Evolutionary conservation across 1,284 basidiomycete genomes (phyloP), one percentile per base, ranked within the genome.

Genomic region (Leccinum cinnamomeum): DNA sequence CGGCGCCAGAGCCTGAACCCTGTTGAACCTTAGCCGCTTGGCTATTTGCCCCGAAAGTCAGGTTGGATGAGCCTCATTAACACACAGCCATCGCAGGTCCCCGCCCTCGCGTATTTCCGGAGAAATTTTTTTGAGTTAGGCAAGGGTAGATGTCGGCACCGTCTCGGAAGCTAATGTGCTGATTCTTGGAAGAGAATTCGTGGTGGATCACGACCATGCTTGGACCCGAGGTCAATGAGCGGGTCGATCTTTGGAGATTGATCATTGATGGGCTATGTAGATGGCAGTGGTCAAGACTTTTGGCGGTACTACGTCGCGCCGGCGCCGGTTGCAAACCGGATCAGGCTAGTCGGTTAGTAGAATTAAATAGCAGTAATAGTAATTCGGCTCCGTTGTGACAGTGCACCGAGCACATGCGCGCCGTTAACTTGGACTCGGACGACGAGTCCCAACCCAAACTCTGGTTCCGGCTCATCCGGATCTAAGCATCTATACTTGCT

Each of bases 61-160:
- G 65, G 65, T 39, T 65, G 68, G 59, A 67, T 57, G 72, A 68
- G 66, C 68, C 72, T 75, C 74, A 72, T 75, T 75, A 72, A 65
- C 72, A 77, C 73, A 77, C 76, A 75, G 73, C 73, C 76, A 67
- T 77, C 71, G 61, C 67, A 75, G 73, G 73, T 75, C 73, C 73
- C 73, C 73, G 73, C 74, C 70, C 60, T 76, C 73, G 73, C 73
- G 72, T 77, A 76, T 76, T 71, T 68, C 73, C 76, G 76, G 61
- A 67, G 73, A 77, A 75, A 77, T 16, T 64, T 74, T 77, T 77
- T 66, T 69, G 69, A 61, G 48, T 60, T 60, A 53, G 39, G 61
- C 66, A 73, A 37, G 64, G 63, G 62, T 60, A 50, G 39, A 56
- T 62, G 63, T 63, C 68, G 56, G 61, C 59, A 61, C 62, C 50